Evolutionary conservation across 208 protist species (phyloP), one percentile per base, ranked within the genome.

Genomic region (Leishmania guyanensis): DNA sequence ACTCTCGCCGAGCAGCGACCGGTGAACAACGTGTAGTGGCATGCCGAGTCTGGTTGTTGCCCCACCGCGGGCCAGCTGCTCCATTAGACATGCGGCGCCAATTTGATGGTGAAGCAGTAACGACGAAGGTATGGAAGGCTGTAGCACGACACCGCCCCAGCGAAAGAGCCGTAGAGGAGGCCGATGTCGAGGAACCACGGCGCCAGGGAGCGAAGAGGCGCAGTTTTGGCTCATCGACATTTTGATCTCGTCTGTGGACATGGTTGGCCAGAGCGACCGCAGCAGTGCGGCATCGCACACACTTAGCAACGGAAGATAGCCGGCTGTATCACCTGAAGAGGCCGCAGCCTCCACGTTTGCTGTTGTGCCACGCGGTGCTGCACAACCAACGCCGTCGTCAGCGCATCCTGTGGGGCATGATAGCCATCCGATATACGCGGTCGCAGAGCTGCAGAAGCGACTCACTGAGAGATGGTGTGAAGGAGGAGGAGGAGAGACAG

Each of bases 281-380:
- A 84, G 33, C 33, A 84, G 48, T 6, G 36, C 36, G n/a, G 48
- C 68, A 66, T 84, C 76, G 69, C 81, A 77, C 33, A 80, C 69
- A n/a, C 43, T 43, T 12, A 84, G 68, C 54, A 53, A 50, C n/a
- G 75, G 29, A 12, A 76, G 16, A 50, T n/a, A 22, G 60, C 33
- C n/a, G 53, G 9, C 60, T 8, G 29, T 54, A 5, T 22, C 39
- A 1, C 0, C 50, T 51, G 26, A 62, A 33, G 48, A 14, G 39
- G 20, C n/a, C 43, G 4, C 33, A 22, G 4, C 8, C 33, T 72
- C 68, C 43, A 6, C 20, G 26, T 36, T 29, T 26, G 39, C 33
- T 62, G 33, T 20, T 29, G 60, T 36, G 26, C 48, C 58, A 20
- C 33, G 22, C 73, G 12, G 36, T 73, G 39, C 33, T 48, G 69